These are phyloP conservation scores for Alternaria triticimaculans DNA, from an alignment of 2,329 filamentous ascomycete species.

Conservation along the genomic window DNA sequence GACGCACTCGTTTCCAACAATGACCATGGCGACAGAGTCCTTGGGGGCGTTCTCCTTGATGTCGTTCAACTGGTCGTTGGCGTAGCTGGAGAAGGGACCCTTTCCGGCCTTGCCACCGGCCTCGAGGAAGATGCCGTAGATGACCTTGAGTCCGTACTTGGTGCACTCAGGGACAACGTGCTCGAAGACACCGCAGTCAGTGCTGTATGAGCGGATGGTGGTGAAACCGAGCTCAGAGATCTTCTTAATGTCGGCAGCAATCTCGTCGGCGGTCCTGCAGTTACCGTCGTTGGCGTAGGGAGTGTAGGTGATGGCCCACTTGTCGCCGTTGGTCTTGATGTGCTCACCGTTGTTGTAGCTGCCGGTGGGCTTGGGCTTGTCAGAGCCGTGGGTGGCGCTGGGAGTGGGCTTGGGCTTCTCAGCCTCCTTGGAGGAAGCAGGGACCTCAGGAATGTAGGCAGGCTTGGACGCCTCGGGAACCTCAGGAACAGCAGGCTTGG, in stretches of 20 bases:
- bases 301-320: slow-evolving; percentile 59
- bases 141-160: slow-evolving; percentile 74
- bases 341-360: slow-evolving; percentile 32
- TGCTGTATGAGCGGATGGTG: slow-evolving; percentile 82
- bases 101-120: slow-evolving; percentile 57
- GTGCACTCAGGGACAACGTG: slow-evolving; percentile 74
- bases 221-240: slow-evolving; percentile 63
- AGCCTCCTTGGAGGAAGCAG: slow-evolving; percentile 14
- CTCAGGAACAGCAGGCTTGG: background rate
- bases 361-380: slow-evolving; percentile 40
- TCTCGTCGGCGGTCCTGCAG: slow-evolving; percentile 52
- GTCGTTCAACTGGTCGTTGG: slow-evolving; percentile 74
- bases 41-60: slow-evolving; percentile 74
- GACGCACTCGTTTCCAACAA: slow-evolving; percentile 90
- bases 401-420: slow-evolving; percentile 26
- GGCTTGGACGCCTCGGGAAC: background rate
- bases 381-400: slow-evolving; percentile 25
- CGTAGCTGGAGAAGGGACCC: slow-evolving; percentile 56
- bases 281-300: slow-evolving; percentile 52
- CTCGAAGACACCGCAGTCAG: slow-evolving; percentile 83
- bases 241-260: slow-evolving; percentile 50
- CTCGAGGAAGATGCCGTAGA: slow-evolving; percentile 88
- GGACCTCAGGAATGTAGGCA: background rate
- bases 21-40: slow-evolving; percentile 77
- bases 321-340: slow-evolving; percentile 52